Evolutionary conservation across 148 eudicot species (phyloP).

Genomic region (Camellia lanceoleosa): DNA sequence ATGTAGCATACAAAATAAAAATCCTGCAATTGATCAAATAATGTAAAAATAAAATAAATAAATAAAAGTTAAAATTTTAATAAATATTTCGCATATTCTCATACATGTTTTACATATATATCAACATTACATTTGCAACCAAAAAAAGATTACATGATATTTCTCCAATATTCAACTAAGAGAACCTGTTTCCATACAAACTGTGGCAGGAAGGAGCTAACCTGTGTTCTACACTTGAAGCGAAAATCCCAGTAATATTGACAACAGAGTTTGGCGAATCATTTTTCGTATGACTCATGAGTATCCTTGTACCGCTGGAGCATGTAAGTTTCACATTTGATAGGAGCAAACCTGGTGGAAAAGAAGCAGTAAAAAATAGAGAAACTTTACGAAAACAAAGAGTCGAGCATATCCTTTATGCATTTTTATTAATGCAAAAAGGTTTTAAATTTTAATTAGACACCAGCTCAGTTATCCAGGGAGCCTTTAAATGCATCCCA

Average conservation of each 20-base stretch:
- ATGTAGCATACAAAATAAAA: no score
- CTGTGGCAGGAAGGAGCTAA: background rate
- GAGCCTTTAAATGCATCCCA: no score
- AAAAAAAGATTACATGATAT: no score
- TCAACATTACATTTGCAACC: no score
- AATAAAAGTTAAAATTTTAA: no score
- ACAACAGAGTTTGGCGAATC: background rate
- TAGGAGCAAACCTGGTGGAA: conserved; percentile 65
- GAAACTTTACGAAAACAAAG: background rate
- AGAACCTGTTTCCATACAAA: background rate
- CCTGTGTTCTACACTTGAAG: background rate
- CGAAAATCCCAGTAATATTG: background rate
- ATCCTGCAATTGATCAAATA: no score
- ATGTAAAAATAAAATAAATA: no score
- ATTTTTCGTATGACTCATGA: conserved; percentile 49
- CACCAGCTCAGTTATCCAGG: no score
- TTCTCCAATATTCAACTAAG: background rate
- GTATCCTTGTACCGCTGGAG: conserved; percentile 81
- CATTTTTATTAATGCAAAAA: background rate
- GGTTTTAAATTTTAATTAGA: no score
- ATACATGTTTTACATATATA: no score
- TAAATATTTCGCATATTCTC: no score
- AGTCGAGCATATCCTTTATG: background rate
- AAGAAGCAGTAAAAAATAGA: background rate
- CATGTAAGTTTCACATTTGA: conserved; percentile 58